Conservation (phyloP, 805 yeast species). For the Wickerhamiella shivajii region DNA sequence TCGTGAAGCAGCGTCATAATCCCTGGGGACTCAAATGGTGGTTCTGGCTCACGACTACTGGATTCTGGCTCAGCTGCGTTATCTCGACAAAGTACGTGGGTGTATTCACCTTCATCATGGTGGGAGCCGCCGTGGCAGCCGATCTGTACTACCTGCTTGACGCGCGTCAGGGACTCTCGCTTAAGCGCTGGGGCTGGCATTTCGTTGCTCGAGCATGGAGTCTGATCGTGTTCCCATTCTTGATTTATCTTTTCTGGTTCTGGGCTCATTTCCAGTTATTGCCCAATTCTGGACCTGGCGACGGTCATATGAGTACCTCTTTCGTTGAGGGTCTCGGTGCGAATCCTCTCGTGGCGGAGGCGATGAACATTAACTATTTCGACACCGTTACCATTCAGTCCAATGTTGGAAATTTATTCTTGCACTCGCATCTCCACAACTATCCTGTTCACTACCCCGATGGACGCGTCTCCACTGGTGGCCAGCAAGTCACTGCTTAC, state of each 20-base stretch:
- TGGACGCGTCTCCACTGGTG: constrained; percentile 87
- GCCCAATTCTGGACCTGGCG: constrained; percentile 80
- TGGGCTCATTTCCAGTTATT: constrained; percentile 67
- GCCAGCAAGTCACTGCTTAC: constrained; percentile 90
- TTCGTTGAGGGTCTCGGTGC: constrained; percentile 77
- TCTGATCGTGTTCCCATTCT: constrained; percentile 56
- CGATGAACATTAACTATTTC: constrained; percentile 48
- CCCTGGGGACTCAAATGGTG: constrained; percentile 84
- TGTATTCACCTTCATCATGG: constrained; percentile 68
- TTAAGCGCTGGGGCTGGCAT: constrained; percentile 31
- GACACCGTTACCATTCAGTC: constrained; percentile 52
- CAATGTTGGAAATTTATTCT: constrained; percentile 41
- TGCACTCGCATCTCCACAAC: constrained; percentile 76
- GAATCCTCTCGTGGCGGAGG: constrained; percentile 48
- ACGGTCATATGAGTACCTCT: constrained; percentile 75
- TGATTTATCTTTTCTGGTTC: constrained; percentile 58
- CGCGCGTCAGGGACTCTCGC: constrained; percentile 46
- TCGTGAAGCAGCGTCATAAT: constrained; percentile 42
- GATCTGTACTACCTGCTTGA: constrained; percentile 45
- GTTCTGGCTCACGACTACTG: constrained; percentile 80
- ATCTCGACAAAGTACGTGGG: constrained; percentile 97
- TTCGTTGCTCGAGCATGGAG: constrained; percentile 57
- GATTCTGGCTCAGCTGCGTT: constrained; percentile 76
- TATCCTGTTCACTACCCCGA: constrained; percentile 92
- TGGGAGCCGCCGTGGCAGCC: constrained; percentile 77